A percentile compares a stretch with the other conserved stretches of the same genome.
phyloP scores from a whole-genome alignment of 2,329 filamentous ascomycete species.

The Ceratocystis papillata region DNA sequence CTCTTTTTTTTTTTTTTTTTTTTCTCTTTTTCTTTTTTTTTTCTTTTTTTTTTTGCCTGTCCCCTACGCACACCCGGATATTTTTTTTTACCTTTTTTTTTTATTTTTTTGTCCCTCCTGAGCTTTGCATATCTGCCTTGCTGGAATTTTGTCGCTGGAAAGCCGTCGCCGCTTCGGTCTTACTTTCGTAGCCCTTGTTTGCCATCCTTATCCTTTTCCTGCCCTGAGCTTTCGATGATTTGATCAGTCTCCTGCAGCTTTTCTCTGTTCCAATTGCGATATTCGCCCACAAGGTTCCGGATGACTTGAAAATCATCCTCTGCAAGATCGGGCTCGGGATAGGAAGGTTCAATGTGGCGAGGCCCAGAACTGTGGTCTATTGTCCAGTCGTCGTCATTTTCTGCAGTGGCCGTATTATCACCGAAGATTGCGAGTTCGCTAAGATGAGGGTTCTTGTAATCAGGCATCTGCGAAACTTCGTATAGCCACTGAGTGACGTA shows the following conservation, averaged over 20 bases:
- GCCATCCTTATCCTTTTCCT: neutral
- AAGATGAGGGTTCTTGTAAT: slow-evolving; percentile 36
- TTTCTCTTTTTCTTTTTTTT: neutral
- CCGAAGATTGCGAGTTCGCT: neutral
- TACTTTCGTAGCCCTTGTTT: neutral
- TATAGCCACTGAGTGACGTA: slow-evolving; percentile 52
- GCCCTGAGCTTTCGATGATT: neutral
- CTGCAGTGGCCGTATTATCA: neutral
- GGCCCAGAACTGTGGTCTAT: slow-evolving; percentile 9
- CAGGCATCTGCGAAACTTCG: slow-evolving; percentile 37
- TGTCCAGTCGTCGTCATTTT: slow-evolving; percentile 11
- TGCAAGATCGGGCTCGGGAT: neutral
- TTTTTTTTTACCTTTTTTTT: too few species aligned
- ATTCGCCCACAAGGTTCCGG: neutral
- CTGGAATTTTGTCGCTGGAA: neutral
- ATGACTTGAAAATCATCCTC: neutral
- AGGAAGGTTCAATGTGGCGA: neutral
- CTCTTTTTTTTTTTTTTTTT: neutral
- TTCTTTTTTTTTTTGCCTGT: too few species aligned
- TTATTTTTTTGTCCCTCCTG: too few species aligned
- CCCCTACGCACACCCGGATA: too few species aligned
- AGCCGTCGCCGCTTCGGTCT: neutral
- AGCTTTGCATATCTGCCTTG: too few species aligned
- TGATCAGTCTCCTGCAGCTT: slow-evolving; percentile 5
- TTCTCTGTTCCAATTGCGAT: slow-evolving; percentile 5